phyloP scores from a whole-genome alignment of 1,139 yeast species.

The Yamadazyma blattariae region DNA sequence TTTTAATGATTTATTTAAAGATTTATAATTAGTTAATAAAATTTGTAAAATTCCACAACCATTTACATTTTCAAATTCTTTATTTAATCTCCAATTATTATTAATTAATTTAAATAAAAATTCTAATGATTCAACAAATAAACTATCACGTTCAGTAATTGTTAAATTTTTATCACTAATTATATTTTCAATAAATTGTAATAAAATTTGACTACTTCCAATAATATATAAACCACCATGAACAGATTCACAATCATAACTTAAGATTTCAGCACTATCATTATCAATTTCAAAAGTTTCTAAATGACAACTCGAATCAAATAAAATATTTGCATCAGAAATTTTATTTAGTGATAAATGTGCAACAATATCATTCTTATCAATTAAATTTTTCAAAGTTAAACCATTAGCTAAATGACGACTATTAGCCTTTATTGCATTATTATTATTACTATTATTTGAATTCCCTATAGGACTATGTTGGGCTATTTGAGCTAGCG shows the following conservation, averaged over 20 bases:
- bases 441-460: neutral
- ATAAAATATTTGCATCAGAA: constrained; percentile 27
- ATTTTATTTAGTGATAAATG: constrained; percentile 19
- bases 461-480: no score
- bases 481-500: constrained; percentile 7
- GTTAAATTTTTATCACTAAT: constrained; percentile 12
- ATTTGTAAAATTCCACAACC: constrained; percentile 40
- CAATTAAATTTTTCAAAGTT: constrained; percentile 11
- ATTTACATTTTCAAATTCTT: constrained; percentile 42
- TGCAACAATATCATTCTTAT: constrained; percentile 20
- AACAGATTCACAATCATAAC: constrained; percentile 27
- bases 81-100: constrained; percentile 36
- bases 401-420: constrained; percentile 11
- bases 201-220: constrained; percentile 36
- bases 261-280: constrained; percentile 13
- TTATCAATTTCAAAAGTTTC: constrained; percentile 15
- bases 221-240: constrained; percentile 31
- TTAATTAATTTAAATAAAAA: constrained; percentile 27
- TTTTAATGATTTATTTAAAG: constrained; percentile 17
- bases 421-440: neutral
- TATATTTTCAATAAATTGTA: constrained; percentile 28
- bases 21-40: constrained; percentile 27
- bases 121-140: constrained; percentile 21
- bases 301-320: constrained; percentile 23
- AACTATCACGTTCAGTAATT: constrained; percentile 16